phyloP scores from a whole-genome alignment of 345 rosid genomes.

The Eucalyptus curtisii region DNA sequence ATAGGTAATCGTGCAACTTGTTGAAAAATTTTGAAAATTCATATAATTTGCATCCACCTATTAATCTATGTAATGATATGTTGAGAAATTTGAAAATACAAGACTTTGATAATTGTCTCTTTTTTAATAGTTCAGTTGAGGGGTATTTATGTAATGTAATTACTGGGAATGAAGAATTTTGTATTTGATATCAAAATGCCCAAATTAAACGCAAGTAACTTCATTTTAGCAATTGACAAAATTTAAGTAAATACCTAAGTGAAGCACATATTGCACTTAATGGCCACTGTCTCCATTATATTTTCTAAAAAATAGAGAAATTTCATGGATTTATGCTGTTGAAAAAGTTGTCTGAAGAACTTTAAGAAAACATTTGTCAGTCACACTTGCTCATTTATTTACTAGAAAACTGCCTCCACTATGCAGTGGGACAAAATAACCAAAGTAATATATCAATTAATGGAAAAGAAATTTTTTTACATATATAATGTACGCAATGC shows the following conservation, averaged over 20 bases:
- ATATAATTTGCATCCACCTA: background rate
- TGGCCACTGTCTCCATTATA: background rate
- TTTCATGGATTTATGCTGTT: background rate
- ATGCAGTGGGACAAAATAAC: background rate
- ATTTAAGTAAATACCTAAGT: background rate
- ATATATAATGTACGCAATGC: background rate
- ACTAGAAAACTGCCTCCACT: background rate
- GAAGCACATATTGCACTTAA: background rate
- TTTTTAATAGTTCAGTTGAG: background rate
- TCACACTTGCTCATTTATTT: background rate
- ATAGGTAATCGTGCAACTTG: background rate
- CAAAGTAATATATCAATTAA: background rate
- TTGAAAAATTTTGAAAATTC: background rate
- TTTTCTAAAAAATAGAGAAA: background rate
- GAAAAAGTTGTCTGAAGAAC: background rate
- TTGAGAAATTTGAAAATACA: background rate
- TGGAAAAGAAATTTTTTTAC: background rate
- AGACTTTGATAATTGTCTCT: background rate
- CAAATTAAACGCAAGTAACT: background rate
- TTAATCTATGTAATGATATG: background rate
- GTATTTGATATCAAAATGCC: background rate
- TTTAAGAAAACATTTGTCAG: background rate
- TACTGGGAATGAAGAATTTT: background rate
- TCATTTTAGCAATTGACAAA: background rate
- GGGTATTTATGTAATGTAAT: background rate